These are phyloP conservation scores for Rhytidhysteron rufulum DNA, from an alignment of 2,329 filamentous ascomycete species.

Conservation along the genomic window DNA sequence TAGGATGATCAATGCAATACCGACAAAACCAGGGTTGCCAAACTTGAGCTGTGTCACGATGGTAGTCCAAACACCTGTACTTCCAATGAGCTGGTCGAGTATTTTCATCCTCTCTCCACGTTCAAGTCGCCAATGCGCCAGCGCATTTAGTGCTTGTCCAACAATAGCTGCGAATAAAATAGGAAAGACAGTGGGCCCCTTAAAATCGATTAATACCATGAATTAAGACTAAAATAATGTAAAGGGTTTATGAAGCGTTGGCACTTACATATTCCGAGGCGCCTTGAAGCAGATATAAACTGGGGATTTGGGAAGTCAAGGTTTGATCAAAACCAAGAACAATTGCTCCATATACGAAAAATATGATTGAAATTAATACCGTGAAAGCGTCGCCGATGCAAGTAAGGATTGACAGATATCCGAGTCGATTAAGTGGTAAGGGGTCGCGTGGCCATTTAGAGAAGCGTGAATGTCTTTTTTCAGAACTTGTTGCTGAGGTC, in stretches of 20 bases:
- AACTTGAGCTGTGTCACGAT: constrained; percentile 11
- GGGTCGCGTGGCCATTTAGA: constrained; percentile 7
- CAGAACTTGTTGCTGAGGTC: neutral
- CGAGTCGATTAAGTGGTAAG: constrained; percentile 2
- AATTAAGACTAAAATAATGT: too few relatives aligned
- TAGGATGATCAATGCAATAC: constrained; percentile 5
- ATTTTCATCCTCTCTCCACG: constrained; percentile 10
- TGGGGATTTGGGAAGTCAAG: constrained; percentile 2
- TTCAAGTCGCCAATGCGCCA: constrained; percentile 12
- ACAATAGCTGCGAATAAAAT: constrained; percentile 13
- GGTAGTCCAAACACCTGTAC: constrained; percentile 8
- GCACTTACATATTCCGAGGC: constrained; percentile 7
- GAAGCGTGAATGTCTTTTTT: constrained; percentile 4
- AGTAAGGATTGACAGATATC: constrained; percentile 4
- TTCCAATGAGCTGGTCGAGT: constrained; percentile 12
- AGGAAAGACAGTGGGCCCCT: constrained; percentile 11
- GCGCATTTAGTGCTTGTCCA: constrained; percentile 9
- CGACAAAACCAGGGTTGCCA: constrained; percentile 7
- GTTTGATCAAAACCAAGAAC: constrained; percentile 7
- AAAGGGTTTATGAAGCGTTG: neutral
- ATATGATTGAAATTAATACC: constrained; percentile 7
- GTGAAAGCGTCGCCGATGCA: constrained; percentile 8
- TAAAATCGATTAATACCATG: neutral
- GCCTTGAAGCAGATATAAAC: constrained; percentile 6
- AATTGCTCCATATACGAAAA: constrained; percentile 8